These are phyloP conservation scores for Trichomonascaceae sp. DNA, from an alignment of 1,139 yeast genomes.

Conservation along the genomic window DNA sequence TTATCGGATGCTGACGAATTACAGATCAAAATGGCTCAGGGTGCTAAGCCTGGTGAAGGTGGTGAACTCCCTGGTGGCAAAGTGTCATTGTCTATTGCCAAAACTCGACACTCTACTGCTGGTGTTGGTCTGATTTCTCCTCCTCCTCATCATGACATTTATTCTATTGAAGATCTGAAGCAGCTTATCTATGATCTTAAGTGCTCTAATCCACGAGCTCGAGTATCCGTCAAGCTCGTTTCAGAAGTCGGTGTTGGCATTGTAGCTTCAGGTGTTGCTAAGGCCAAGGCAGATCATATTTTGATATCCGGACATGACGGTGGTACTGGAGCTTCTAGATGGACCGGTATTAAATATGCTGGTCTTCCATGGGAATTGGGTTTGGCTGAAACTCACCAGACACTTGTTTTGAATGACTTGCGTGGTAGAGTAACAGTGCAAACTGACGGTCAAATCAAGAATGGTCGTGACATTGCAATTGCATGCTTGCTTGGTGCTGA, in stretches of 20 bases:
- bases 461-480: constrained; percentile 93
- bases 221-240: constrained; percentile 92
- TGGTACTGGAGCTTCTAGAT: constrained; percentile 99
- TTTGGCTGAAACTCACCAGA: constrained; percentile 96
- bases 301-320: constrained; percentile 97
- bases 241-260: constrained; percentile 99
- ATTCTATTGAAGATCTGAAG: constrained; percentile 95
- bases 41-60: constrained; percentile 99
- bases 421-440: constrained; percentile 94
- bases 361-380: constrained; percentile 99
- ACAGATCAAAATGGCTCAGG: constrained; percentile 98
- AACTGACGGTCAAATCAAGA: constrained; percentile 95
- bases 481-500: constrained; percentile 97
- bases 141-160: constrained; percentile 97
- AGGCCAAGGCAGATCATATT: constrained; percentile 96
- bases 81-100: constrained; percentile 82
- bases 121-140: constrained; percentile 97
- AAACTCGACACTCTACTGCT: constrained; percentile 93
- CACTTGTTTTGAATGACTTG: constrained; percentile 88
- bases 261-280: constrained; percentile 98
- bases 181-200: constrained; percentile 94
- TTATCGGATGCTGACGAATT: constrained; percentile 95
- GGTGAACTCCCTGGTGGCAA: constrained; percentile 97
- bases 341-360: constrained; percentile 95
- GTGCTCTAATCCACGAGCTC: constrained; percentile 94